Percentiles rank a stretch among this genome's conserved stretches.
These are phyloP conservation scores for Aspergillus ostianus DNA, from an alignment of 495 filamentous ascomycete species.

Conservation along the genomic window DNA sequence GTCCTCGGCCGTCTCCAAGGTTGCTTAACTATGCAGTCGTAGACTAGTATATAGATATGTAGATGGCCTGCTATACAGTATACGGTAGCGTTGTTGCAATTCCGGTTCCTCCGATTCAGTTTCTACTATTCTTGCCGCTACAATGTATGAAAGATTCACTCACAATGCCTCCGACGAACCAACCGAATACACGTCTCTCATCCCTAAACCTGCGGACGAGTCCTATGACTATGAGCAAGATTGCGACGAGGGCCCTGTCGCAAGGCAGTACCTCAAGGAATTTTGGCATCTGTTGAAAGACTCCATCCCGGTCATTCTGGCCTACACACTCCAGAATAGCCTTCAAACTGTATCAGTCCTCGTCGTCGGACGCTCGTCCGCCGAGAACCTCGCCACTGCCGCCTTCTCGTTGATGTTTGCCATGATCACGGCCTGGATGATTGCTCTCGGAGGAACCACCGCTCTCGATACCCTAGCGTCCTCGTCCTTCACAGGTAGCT, in stretches of 20 bases:
- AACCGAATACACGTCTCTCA: conserved; percentile 47
- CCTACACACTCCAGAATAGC: conserved; percentile 86
- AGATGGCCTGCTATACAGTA: not conserved
- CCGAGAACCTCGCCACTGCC: conserved; percentile 76
- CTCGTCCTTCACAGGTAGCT: conserved; percentile 80
- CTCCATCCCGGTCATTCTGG: conserved; percentile 79
- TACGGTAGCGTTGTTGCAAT: not conserved
- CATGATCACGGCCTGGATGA: conserved; percentile 86
- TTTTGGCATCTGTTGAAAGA: conserved; percentile 65
- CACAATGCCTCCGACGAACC: conserved; percentile 10
- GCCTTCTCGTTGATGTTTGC: conserved; percentile 96
- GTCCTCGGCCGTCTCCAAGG: not conserved
- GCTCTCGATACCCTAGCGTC: conserved; percentile 87
- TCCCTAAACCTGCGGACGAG: conserved; percentile 38
- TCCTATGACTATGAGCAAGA: conserved; percentile 9
- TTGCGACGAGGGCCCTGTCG: conserved; percentile 13
- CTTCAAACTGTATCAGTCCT: conserved; percentile 83
- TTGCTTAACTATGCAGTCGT: not conserved
- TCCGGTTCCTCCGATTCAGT: not conserved
- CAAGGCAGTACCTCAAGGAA: conserved; percentile 52
- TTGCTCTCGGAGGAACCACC: conserved; percentile 88
- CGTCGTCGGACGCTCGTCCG: conserved; percentile 77
- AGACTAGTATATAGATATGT: not conserved
- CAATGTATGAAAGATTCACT: conserved; percentile 13
- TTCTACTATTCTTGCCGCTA: not conserved